These are phyloP conservation scores for Tetrahymena borealis DNA, from an alignment of 73 alveolate species.

Conservation along the genomic window DNA sequence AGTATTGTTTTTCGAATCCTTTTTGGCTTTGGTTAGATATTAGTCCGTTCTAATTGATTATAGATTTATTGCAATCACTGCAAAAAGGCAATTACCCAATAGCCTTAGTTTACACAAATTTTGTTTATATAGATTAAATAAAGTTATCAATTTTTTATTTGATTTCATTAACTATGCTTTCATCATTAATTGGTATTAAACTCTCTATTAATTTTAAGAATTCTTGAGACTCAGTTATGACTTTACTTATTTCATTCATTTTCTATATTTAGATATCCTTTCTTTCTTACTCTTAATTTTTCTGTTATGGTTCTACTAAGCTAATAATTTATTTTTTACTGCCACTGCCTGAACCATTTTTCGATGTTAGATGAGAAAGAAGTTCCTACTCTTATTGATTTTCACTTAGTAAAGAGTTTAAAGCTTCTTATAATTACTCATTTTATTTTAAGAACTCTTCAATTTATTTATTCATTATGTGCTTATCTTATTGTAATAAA, in stretches of 20 bases:
- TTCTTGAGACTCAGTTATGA: not conserved
- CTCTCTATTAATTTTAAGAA: not conserved
- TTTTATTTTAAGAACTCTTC: not conserved
- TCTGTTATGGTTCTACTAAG: too few relatives aligned
- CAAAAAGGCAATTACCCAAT: not conserved
- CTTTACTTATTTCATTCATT: not conserved
- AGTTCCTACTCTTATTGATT: not conserved
- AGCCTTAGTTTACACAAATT: not conserved
- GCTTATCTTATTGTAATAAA: not conserved
- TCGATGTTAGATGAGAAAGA: not conserved
- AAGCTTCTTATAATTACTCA: not conserved
- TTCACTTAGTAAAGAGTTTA: not conserved
- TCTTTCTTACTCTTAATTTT: not conserved
- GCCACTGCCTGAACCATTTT: not conserved
- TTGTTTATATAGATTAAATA: not conserved
- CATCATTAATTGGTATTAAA: not conserved
- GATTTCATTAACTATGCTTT: not conserved
- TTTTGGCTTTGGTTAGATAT: not conserved
- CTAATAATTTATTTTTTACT: too few relatives aligned
- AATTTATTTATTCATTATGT: not conserved
- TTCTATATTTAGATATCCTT: not conserved
- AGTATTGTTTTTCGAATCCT: not conserved
- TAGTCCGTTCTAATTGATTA: not conserved
- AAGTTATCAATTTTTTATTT: not conserved
- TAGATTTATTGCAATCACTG: not conserved